Percentiles rank a stretch among this genome's conserved stretches.
phyloP scores from a whole-genome alignment of 2,329 filamentous ascomycete species.

The Trichoderma sp. region DNA sequence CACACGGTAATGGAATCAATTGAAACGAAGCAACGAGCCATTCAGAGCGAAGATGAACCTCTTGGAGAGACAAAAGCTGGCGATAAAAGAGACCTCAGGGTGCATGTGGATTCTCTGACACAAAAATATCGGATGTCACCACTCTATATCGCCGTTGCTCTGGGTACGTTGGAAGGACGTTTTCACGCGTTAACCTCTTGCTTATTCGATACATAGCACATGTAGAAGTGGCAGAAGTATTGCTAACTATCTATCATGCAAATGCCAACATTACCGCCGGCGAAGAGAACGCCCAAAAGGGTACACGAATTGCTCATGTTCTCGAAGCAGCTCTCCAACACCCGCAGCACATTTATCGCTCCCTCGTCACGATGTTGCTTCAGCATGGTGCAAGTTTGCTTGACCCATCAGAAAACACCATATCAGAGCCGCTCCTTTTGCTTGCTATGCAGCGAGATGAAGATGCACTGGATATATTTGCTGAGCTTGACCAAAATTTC shows the following conservation, averaged over 20 bases:
- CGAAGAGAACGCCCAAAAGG: not conserved
- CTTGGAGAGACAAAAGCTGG: not conserved
- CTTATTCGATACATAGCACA: not conserved
- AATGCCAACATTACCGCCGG: not conserved
- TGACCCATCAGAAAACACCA: not conserved
- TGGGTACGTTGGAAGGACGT: not conserved
- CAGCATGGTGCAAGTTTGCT: not conserved
- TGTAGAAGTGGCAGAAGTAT: not conserved
- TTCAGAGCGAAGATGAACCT: not conserved
- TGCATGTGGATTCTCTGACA: not conserved
- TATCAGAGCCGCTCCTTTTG: not conserved
- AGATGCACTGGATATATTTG: not conserved
- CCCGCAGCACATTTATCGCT: not conserved
- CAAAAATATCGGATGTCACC: not conserved
- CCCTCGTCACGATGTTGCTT: not conserved
- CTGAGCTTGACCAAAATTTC: not conserved
- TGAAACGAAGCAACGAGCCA: not conserved
- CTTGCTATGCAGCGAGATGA: not conserved
- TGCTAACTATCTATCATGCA: not conserved
- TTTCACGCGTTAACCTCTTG: too few relatives aligned
- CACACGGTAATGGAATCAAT: not conserved
- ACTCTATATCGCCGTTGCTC: conserved; percentile 2
- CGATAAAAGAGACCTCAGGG: not conserved
- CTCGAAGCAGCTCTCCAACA: not conserved
- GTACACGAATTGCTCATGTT: not conserved